Evolutionary conservation across 768 basidiomycete species (phyloP).

Genomic region (Pleurotus tuber-regium): DNA sequence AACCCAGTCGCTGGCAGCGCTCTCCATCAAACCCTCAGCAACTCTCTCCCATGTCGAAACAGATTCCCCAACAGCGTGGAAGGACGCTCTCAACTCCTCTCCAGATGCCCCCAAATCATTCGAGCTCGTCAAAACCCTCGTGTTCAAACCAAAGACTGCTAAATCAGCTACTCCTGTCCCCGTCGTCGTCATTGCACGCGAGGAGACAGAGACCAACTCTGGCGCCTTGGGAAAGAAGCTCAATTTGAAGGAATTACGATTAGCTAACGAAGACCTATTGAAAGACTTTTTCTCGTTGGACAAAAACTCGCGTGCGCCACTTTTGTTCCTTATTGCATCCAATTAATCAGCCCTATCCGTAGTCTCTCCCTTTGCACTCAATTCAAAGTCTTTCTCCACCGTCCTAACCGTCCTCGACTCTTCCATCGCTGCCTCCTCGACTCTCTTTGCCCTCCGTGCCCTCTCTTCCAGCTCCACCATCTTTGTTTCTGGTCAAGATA

Average conservation of each 20-base stretch:
- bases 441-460: conserved; percentile 75
- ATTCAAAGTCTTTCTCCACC: conserved; percentile 59
- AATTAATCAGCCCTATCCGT: conserved; percentile 13
- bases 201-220: conserved; percentile 81
- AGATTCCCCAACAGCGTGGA: conserved; percentile 75
- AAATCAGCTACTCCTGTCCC: conserved; percentile 83
- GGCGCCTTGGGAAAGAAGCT: conserved; percentile 75
- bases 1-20: conserved; percentile 41
- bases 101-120: conserved; percentile 54
- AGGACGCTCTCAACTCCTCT: conserved; percentile 58
- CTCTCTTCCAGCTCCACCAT: conserved; percentile 67
- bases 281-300: conserved; percentile 80
- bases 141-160: conserved; percentile 97
- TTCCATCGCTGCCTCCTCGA: conserved; percentile 67
- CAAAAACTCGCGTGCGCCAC: conserved; percentile 81
- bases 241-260: conserved; percentile 81
- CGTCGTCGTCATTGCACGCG: conserved; percentile 82
- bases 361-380: conserved; percentile 85
- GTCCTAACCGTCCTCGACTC: conserved; percentile 76
- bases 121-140: conserved; percentile 81
- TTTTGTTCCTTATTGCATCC: conserved; percentile 5
- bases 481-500: conserved; percentile 77
- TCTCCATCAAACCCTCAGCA: conserved; percentile 55
- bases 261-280: conserved; percentile 85
- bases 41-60: conserved; percentile 58